Evolutionary conservation across 108 stramenopile genomes (phyloP).

Genomic region (Asterionellopsis glacialis): DNA sequence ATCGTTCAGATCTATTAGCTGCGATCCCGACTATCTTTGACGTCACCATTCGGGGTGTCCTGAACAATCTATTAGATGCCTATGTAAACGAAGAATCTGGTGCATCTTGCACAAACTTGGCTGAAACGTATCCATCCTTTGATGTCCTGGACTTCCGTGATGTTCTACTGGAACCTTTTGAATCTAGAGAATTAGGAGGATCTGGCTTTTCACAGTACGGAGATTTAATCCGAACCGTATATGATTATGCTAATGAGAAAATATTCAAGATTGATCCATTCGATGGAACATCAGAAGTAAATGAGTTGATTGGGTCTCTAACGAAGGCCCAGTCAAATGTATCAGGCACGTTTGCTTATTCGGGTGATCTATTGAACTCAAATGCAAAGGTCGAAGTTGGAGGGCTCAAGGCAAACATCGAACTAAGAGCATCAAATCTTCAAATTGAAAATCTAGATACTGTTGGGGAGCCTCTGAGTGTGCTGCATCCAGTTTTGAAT

Average conservation of each 20-base stretch:
- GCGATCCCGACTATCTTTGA: conserved; percentile 1
- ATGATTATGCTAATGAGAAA: background rate
- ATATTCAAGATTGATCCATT: conserved; percentile 21
- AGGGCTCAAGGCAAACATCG: conserved; percentile 51
- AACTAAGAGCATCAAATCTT: conserved; percentile 42
- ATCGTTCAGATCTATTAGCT: background rate
- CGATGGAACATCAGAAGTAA: conserved; percentile 45
- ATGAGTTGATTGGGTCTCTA: conserved; percentile 44
- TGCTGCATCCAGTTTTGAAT: conserved; percentile 33
- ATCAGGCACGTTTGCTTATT: conserved; percentile 31
- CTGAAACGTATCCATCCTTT: background rate
- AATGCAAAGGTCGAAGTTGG: conserved; percentile 40
- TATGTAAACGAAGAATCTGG: background rate
- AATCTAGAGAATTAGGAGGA: background rate
- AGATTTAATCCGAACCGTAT: background rate
- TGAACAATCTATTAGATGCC: background rate
- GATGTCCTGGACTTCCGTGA: conserved; percentile 6
- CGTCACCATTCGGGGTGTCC: background rate
- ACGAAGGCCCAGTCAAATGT: conserved; percentile 54
- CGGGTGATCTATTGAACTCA: conserved; percentile 19
- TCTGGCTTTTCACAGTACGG: background rate
- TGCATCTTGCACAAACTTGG: background rate
- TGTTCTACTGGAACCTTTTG: background rate
- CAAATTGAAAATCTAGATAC: conserved; percentile 54
- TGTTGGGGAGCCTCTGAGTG: conserved; percentile 37